Conservation (phyloP, 768 basidiomycete species). For the Pisolithus marmoratus region DNA sequence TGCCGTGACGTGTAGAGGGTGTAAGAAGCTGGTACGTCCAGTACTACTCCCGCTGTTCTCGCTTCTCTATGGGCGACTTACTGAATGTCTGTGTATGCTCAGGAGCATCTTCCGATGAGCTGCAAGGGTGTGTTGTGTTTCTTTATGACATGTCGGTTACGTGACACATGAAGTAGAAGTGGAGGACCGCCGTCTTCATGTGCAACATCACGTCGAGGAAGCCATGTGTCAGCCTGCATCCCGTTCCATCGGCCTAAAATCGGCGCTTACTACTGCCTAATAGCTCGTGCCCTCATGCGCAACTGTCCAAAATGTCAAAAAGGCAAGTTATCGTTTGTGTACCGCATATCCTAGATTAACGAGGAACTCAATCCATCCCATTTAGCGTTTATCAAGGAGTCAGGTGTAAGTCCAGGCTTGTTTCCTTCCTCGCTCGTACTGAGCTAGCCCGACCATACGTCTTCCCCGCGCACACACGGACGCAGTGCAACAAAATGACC, state of each 20-base stretch:
- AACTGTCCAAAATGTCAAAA: conserved; percentile 85
- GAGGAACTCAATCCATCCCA: background rate
- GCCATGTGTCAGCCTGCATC: conserved; percentile 69
- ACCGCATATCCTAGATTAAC: background rate
- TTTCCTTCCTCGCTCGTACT: background rate
- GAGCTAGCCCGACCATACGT: background rate
- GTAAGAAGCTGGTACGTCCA: conserved; percentile 63
- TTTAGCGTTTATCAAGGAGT: conserved; percentile 73
- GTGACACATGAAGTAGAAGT: conserved; percentile 42
- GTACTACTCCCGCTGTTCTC: background rate
- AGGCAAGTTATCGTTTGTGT: conserved; percentile 36
- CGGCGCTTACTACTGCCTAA: conserved; percentile 4
- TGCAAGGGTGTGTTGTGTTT: conserved; percentile 53
- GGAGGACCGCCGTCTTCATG: conserved; percentile 68
- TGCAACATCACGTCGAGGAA: conserved; percentile 78
- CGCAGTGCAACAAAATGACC: conserved; percentile 88
- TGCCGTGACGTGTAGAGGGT: conserved; percentile 71
- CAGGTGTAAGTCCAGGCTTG: conserved; percentile 47
- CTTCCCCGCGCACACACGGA: background rate
- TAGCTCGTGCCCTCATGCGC: conserved; percentile 78
- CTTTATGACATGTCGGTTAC: background rate
- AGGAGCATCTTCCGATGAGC: conserved; percentile 79
- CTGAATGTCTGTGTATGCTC: background rate
- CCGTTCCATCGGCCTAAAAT: background rate
- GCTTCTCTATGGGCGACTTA: background rate